phyloP scores from a whole-genome alignment of 1,139 yeast species.

The Meyerozyma elateridarum region DNA sequence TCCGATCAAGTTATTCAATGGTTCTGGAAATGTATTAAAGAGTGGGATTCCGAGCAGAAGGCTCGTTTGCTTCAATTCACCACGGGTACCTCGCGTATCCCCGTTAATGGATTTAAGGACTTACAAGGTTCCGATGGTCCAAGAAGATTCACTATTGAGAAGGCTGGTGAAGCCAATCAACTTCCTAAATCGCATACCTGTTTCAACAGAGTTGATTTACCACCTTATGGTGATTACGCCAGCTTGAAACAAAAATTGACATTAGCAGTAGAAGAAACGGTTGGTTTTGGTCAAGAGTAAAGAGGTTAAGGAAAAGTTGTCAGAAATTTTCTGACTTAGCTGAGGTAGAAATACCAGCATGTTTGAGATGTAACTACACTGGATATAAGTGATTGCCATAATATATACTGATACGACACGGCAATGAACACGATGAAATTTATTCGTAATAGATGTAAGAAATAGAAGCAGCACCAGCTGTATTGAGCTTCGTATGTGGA shows the following conservation, averaged over 20 bases:
- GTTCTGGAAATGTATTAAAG: conserved; percentile 94
- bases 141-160: conserved; percentile 95
- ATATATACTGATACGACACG: too few relatives aligned
- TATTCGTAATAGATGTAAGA: too few relatives aligned
- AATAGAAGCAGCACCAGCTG: too few relatives aligned
- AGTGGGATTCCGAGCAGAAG: conserved; percentile 96
- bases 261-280: conserved; percentile 88
- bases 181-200: conserved; percentile 96
- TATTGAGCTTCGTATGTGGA: too few relatives aligned
- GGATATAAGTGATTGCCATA: too few relatives aligned
- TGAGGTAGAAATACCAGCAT: too few relatives aligned
- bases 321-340: too few relatives aligned
- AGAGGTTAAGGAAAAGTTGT: too few relatives aligned
- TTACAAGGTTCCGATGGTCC: conserved; percentile 99
- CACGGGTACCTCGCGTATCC: conserved; percentile 97
- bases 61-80: conserved; percentile 94
- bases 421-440: too few relatives aligned
- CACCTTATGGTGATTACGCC: conserved; percentile 73
- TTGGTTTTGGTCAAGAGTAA: conserved; percentile 94
- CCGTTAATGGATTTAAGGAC: conserved; percentile 97
- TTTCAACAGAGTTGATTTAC: conserved; percentile 89
- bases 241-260: conserved; percentile 76
- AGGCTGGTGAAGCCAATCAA: conserved; percentile 91
- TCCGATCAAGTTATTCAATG: conserved; percentile 94
- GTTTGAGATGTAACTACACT: too few relatives aligned